phyloP scores from a whole-genome alignment of 2,329 filamentous ascomycete genomes.

The Emergomyces orientalis region DNA sequence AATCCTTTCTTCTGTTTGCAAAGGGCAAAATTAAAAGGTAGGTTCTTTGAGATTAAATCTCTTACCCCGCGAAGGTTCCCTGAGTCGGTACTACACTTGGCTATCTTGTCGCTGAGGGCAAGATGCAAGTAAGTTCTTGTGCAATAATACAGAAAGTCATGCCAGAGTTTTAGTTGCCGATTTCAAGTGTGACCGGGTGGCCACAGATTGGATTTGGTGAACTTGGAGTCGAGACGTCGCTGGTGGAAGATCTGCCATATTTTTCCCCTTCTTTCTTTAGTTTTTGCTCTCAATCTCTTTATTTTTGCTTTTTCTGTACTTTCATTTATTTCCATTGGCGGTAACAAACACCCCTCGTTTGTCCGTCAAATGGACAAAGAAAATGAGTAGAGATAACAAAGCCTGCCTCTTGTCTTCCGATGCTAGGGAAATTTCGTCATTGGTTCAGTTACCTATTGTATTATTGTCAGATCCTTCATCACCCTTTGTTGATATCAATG shows the following conservation, averaged over 20 bases:
- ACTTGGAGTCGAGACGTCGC: not conserved
- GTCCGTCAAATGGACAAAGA: not conserved
- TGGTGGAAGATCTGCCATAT: not conserved
- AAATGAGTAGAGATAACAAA: not conserved
- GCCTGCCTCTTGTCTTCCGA: no score
- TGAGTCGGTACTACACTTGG: slow-evolving; percentile 1
- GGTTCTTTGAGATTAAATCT: not conserved
- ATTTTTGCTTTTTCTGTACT: not conserved
- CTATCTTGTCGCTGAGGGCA: not conserved
- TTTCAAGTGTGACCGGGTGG: slow-evolving; percentile 2
- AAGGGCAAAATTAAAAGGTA: not conserved
- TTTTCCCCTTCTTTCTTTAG: not conserved
- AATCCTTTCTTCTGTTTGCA: not conserved
- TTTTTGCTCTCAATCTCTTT: not conserved
- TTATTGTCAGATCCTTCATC: not conserved
- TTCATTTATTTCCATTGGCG: not conserved
- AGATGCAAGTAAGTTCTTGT: not conserved
- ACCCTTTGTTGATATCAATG: not conserved
- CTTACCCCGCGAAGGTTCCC: not conserved
- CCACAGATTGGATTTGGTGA: not conserved
- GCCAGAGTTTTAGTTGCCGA: slow-evolving; percentile 3
- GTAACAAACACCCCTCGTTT: not conserved
- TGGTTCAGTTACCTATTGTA: not conserved
- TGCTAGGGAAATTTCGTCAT: not conserved
- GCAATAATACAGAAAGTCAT: not conserved